A percentile compares a stretch with the other conserved stretches of the same genome.
Evolutionary conservation across 2,329 filamentous ascomycete species (phyloP).

Genomic region (Aureobasidium subglaciale): DNA sequence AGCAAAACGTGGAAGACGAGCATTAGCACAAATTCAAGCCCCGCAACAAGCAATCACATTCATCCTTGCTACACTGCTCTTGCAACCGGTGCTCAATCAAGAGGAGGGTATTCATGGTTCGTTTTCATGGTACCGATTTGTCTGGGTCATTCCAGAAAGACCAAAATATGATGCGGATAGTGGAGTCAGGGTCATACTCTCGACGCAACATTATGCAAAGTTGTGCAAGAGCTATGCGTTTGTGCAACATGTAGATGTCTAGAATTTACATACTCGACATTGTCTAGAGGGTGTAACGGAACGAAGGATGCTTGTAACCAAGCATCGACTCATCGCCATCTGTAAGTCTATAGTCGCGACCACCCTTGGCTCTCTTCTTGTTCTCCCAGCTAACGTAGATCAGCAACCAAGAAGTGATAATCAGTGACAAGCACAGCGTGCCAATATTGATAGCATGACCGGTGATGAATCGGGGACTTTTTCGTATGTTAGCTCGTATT

Average conservation of each 20-base stretch:
- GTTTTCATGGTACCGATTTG: no score
- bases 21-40: no score
- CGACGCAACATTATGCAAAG: no score
- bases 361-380: slow-evolving; percentile 28
- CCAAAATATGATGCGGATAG: no score
- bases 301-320: slow-evolving; percentile 33
- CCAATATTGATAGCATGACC: slow-evolving; percentile 35
- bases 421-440: slow-evolving; percentile 27
- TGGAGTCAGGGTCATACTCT: no score
- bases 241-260: not conserved
- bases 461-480: slow-evolving; percentile 29
- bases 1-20: no score
- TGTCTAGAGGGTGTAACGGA: slow-evolving; percentile 28
- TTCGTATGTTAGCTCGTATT: not conserved
- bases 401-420: slow-evolving; percentile 26
- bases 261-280: not conserved
- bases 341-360: slow-evolving; percentile 28
- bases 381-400: slow-evolving; percentile 35
- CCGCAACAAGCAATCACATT: no score
- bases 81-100: no score
- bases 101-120: no score
- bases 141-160: no score
- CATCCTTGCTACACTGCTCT: no score
- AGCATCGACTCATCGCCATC: slow-evolving; percentile 27
- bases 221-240: no score